Base-by-base conservation (phyloP, 768 basidiomycete species). In the Panellus pusillus region DNA sequence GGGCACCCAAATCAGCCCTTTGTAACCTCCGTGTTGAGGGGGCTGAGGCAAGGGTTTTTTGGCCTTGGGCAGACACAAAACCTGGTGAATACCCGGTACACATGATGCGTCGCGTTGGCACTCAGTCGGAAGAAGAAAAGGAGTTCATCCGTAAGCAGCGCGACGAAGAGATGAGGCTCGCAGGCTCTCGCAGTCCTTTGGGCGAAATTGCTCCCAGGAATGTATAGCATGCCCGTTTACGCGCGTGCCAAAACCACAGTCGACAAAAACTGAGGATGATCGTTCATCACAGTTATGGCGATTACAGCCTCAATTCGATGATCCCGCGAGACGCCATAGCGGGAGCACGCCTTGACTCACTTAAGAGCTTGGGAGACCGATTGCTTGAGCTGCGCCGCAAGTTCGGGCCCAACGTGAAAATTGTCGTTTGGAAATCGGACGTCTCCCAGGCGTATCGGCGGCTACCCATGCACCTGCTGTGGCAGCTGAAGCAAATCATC, bases 1-100 rank as follows among this genome's bases (percentile, higher is more conserved):
- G 24, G 6, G 24, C 24, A 83, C 70, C 73, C 80, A 39, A 57
- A 81, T 56, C 64, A 64, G 67, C 37, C 69, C 63, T 70, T 75
- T 18, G 74, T 78, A 0, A 3, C 57, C 0, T 77, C 72, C 0
- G 68, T 78, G 0, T 38, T 54, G 9, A 8, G 28, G 0, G 65
- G 65, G 0, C 58, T 80, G 0, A 47, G 61, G 0, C 56, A 73
- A 1, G 78, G 78, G n/a, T n/a, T 1, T 78, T 79, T 56, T 79
- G 77, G 78, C 79, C 78, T 1, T 74, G 52, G 47, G 72, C 71
- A 0, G 53, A 70, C 13, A 70, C 69, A 6, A 39, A 42, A 37
- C 29, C 57, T n/a, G 44, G 39, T 1, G 56, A 29, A 3, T 64
- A 62, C 29, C 72, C 17, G 39, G 24, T 9, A 66, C 60, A 0